Base-by-base conservation (phyloP, 495 filamentous ascomycete genomes). In the Lasiosphaeria hispida region DNA sequence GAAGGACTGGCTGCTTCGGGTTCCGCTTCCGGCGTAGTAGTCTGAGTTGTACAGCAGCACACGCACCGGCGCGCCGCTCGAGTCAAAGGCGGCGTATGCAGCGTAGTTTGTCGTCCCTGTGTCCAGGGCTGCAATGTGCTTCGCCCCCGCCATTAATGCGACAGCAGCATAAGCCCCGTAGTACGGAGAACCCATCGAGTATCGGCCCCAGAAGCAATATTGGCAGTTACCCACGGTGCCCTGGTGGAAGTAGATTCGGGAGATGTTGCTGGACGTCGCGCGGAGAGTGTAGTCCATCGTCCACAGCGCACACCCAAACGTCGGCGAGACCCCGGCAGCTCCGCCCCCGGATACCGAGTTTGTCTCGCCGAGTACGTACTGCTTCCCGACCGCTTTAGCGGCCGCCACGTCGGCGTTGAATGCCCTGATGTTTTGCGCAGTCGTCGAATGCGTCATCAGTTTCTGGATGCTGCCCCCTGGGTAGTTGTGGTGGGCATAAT, bases 141-240 rank as follows among this genome's bases (percentile, higher is more conserved):
- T 68, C 0, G 78, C 82, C 13, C 75, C 73, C 0, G 81, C 82
- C 38, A 85, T 67, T 0, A 81, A 73, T 38, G 79, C 76, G 1
- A 77, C 77, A 3, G 80, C 82, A 5, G 77, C 77, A 53, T 82
- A 80, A 0, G 82, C 83, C 1, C 83, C 83, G 56, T 81, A 84
- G 60, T 83, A 86, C 0, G 83, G 83, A 0, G 80, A 69, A 0
- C 80, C 80, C 72, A 83, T 83, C 43, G 66, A 70, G 58, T 83
- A 80, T 0, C 79, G 69, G 0, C 82, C 82, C 77, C 77, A 85
- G 70, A 81, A 84, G 62, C 82, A 84, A 59, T 86, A 85, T 58
- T 83, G 79, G 48, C 81, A 85, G 62, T 81, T 79, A 2, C 83
- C 83, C 3, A 86, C 75, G 0, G 83, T 86, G 1, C 82, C 83